Evolutionary conservation across 1,284 basidiomycete species (phyloP).

Genomic region (Pterulicium gracile): DNA sequence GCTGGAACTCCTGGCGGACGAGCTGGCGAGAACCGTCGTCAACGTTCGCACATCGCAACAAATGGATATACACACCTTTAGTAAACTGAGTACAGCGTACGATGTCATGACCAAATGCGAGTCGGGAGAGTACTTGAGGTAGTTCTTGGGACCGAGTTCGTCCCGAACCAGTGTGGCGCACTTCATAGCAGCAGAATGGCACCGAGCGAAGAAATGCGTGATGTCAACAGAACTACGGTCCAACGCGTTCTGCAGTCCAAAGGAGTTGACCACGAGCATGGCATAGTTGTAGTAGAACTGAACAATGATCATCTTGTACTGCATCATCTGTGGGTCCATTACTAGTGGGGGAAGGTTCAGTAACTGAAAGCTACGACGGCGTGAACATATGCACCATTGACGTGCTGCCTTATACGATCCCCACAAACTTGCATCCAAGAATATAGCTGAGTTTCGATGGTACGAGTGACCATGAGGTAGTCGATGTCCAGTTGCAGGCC

Average conservation of each 20-base stretch:
- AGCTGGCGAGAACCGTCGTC: conserved; percentile 40
- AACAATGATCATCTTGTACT: conserved; percentile 45
- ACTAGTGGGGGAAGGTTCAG: conserved; percentile 18
- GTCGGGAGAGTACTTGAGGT: conserved; percentile 80
- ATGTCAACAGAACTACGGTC: conserved; percentile 68
- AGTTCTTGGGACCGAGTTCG: conserved; percentile 64
- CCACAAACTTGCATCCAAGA: conserved; percentile 63
- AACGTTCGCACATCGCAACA: too few species aligned
- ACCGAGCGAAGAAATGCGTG: conserved; percentile 80
- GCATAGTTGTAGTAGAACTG: conserved; percentile 81
- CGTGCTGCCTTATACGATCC: conserved; percentile 13
- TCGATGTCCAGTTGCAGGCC: conserved; percentile 85
- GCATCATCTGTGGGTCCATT: conserved; percentile 14
- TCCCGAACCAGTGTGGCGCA: conserved; percentile 67
- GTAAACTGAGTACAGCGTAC: conserved; percentile 77
- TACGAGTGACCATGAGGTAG: conserved; percentile 74
- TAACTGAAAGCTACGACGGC: not conserved
- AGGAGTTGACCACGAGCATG: conserved; percentile 84
- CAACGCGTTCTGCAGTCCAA: conserved; percentile 88
- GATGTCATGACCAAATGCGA: conserved; percentile 87
- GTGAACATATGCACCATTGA: conserved; percentile 10
- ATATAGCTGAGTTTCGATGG: conserved; percentile 73
- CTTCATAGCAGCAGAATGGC: conserved; percentile 65
- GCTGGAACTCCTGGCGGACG: conserved; percentile 71
- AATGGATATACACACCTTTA: conserved; percentile 52